Conservation (phyloP, 441 rosid genomes). For the Omphalea diandra region DNA sequence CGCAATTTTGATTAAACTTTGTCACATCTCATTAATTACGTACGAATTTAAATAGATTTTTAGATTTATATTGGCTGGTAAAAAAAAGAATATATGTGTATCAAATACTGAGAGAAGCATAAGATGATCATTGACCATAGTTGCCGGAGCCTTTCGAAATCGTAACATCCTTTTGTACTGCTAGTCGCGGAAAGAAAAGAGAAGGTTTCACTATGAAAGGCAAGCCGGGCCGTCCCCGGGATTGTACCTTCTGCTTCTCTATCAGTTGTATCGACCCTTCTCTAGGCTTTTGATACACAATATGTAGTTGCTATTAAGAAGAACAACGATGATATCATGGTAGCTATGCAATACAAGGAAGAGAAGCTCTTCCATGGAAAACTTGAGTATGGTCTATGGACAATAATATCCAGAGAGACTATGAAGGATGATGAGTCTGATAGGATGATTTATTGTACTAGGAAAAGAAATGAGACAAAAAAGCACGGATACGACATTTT, state of each 20-base stretch:
- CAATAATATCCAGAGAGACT: not conserved
- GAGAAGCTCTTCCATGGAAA: conserved; percentile 10
- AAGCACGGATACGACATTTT: not conserved
- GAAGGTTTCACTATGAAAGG: conserved; percentile 35
- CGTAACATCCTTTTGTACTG: conserved; percentile 42
- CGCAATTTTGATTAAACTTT: no score
- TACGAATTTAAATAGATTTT: no score
- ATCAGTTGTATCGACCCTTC: not conserved
- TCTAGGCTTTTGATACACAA: not conserved
- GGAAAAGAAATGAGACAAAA: not conserved
- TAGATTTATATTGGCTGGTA: no score
- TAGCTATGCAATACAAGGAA: no score
- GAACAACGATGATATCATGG: not conserved
- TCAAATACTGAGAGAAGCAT: no score
- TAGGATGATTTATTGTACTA: no score
- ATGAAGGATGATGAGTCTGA: no score
- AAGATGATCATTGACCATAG: no score
- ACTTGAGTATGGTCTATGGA: not conserved
- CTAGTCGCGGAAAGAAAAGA: conserved; percentile 5
- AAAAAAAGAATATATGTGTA: no score
- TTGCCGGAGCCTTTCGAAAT: conserved; percentile 42
- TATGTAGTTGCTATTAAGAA: not conserved
- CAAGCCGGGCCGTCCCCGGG: conserved; percentile 11
- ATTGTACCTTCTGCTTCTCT: not conserved
- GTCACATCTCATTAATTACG: no score